Base-by-base conservation (phyloP, 2,329 filamentous ascomycete genomes). In the Talaromyces verruculosus region DNA sequence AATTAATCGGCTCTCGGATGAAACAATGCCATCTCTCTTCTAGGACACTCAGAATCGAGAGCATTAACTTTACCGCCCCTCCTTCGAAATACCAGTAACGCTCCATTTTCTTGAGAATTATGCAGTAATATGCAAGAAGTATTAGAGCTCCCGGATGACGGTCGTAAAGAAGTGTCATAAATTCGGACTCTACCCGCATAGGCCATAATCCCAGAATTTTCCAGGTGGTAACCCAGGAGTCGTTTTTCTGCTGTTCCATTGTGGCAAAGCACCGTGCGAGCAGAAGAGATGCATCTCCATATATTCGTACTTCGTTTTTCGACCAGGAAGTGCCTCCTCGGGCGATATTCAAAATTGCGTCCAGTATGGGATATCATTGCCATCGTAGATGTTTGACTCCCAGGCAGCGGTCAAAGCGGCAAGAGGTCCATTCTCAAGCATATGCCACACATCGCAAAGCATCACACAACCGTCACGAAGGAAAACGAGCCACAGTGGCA, bases 61-160 rank as follows among this genome's bases (percentile, higher is more conserved):
- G 6, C 28, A 64, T 49, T 13, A 64, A 25, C 19, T 39, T 49
- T 30, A 22, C 55, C 3, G 63, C 53, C 17, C 77, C 76, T 1
- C 74, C 75, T 2, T 73, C 65, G 65, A 78, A 71, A 69, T 77
- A 80, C 77, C 78, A 81, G 63, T 74, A 73, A 5, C 69, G 66
- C 64, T 79, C 77, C 5, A 77, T 69, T 5, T 69, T 70, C 25
- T 73, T 71, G 2, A 81, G 68, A 7, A 78, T 68, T 13, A 77
- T 71, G 15, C 75, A 73, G 65, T 79, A 82, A 62, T 79, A 72
- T 53, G 78, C 76, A 15, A 81, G 64, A 25, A 81, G 66, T 2
- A 77, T 72, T 22, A 82, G 67, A 1, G 78, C 76, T 1, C 72
- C 74, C 7, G 77, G 71, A 17, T 77, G 71, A 25, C 70, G 69